Evolutionary conservation across 2,329 filamentous ascomycete genomes (phyloP), one percentile per base, ranked within the genome.

Genomic region (Ophiostoma sp.): DNA sequence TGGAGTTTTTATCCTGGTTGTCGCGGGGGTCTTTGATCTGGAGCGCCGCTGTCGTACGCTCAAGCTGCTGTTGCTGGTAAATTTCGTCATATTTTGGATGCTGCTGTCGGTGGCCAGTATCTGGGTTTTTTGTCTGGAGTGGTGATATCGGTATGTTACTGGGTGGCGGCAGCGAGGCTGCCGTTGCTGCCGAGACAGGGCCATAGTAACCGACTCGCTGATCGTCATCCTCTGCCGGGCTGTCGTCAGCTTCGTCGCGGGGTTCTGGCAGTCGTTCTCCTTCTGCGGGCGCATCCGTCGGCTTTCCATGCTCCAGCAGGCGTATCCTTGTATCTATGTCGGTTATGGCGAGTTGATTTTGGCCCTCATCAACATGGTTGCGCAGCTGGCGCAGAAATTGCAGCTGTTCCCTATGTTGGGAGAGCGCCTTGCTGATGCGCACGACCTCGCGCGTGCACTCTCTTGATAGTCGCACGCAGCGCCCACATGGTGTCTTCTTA

Each of bases 381-480:
- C 71, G 68, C 35, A 73, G 48, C 0, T 52, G 5, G 17, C 70
- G 67, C n/a, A 73, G 48, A 33, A 71, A 73, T 3, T 35, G 68
- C 17, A 72, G 54, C 67, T 73, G 70, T 17, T 57, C 52, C 23
- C 52, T 65, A 20, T 73, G 70, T 31, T 64, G 33, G 2, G 72
- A 73, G 15, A 73, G 62, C 23, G 71, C 52, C 66, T 72, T 73
- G 67, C 67, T 73, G 60, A 71, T 72, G n/a, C 68, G 68, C 4
- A 73, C 71, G 1, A 71, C 70, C n/a, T 73, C 71, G 17, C 71
- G 70, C 1, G 71, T 72, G 54, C 72, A 72, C 31, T 15, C 66
- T 39, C 68, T 62, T 10, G 70, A 67, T 57, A 72, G 57, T 3
- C 71, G 70, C 17, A 71, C 68, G 10, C 71, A 72, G n/a, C 70